A percentile compares a stretch with the other conserved stretches of the same genome.
phyloP scores from a whole-genome alignment of 257 asterid genomes.

The Nicotiana sylvestris region DNA sequence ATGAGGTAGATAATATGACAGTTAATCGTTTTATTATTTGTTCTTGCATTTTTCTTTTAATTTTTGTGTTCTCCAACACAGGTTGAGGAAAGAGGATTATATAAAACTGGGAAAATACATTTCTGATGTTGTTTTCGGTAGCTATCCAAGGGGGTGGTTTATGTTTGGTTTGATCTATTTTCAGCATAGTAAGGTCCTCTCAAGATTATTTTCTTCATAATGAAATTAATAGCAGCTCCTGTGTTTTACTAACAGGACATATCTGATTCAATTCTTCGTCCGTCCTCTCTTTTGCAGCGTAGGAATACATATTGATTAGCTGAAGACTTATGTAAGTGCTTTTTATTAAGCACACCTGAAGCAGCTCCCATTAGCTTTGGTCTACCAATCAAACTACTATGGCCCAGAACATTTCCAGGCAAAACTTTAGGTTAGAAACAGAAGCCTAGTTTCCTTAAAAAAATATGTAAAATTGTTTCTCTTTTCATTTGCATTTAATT shows the following conservation, averaged over 20 bases:
- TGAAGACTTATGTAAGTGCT: no score
- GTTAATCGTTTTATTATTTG: neutral
- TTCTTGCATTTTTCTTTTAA: neutral
- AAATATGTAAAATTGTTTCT: neutral
- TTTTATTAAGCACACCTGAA: neutral
- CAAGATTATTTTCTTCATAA: neutral
- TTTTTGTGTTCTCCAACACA: neutral
- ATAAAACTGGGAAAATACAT: neutral
- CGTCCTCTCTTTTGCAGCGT: no score
- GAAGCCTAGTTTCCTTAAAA: neutral
- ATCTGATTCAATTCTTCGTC: neutral
- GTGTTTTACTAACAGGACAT: neutral
- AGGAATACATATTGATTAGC: no score
- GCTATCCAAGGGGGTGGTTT: neutral
- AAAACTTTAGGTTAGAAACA: neutral
- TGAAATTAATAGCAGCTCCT: neutral
- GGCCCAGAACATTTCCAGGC: neutral
- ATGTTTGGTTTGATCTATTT: neutral
- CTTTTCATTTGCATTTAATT: neutral
- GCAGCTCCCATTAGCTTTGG: neutral
- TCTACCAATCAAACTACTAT: neutral
- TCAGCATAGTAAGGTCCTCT: neutral
- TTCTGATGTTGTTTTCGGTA: neutral
- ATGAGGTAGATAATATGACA: neutral
- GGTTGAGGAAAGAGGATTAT: neutral